Conservation (phyloP, 441 rosid genomes). For the Jatropha podagrica region DNA sequence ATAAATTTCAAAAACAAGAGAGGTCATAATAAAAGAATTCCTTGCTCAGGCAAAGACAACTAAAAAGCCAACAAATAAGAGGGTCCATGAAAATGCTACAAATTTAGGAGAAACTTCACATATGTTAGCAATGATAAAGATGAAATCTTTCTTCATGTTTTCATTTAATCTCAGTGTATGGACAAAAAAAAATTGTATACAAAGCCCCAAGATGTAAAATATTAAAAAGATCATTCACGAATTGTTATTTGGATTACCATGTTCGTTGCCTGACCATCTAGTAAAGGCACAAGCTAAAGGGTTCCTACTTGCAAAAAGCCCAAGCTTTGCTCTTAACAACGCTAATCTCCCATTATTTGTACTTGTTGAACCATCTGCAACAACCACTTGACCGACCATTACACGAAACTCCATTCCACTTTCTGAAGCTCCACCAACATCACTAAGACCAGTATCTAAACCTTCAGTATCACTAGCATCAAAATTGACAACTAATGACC, state of each 20-base stretch:
- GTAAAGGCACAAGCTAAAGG: conserved; percentile 53
- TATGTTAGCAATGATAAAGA: background rate
- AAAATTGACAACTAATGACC: conserved; percentile 49
- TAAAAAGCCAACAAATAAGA: too few species aligned
- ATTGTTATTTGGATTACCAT: conserved; percentile 35
- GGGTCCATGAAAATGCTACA: background rate
- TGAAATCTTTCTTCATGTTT: background rate
- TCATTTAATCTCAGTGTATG: background rate
- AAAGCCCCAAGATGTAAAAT: background rate
- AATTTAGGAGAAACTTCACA: too few species aligned
- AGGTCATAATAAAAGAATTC: background rate
- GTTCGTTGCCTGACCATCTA: conserved; percentile 53
- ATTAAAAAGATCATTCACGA: conserved; percentile 33
- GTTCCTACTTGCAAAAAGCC: conserved; percentile 58
- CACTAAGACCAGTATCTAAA: conserved; percentile 44
- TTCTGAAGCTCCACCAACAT: conserved; percentile 45
- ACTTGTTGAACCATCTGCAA: conserved; percentile 30
- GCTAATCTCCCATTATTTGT: conserved; percentile 54
- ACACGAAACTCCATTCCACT: conserved; percentile 38
- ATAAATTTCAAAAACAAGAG: background rate
- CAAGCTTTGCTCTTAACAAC: conserved; percentile 52
- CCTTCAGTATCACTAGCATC: conserved; percentile 49
- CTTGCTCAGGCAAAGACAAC: background rate
- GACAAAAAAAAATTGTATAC: background rate
- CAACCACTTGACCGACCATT: conserved; percentile 34